Base-by-base conservation (phyloP, 2,329 filamentous ascomycete species). In the Berkeleyomyces basicola region DNA sequence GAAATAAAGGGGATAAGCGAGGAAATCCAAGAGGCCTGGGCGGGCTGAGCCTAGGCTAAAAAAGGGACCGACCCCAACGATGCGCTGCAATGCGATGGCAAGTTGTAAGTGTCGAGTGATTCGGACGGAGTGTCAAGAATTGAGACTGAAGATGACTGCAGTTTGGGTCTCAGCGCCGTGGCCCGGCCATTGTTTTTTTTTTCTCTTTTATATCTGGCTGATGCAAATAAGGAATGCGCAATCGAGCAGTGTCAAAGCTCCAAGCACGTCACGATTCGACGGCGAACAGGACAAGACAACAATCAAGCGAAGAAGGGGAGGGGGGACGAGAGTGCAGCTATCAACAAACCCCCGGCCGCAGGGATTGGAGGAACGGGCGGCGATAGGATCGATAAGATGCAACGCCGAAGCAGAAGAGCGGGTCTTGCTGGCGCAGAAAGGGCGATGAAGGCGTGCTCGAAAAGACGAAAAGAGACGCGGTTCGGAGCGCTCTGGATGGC, bases 1-100 rank as follows among this genome's bases (percentile, higher is more conserved):
- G 33, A 39, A 55, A 55, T 55, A 55, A 37, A 55, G 51, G 51
- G 51, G 51, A 55, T 10, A 55, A 55, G 51, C 51, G 51, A 55
- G 51, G 9, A 39, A 55, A 16, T 37, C 4, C 57, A 23, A 74
- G 61, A 72, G 72, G 65, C 78, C 76, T 66, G 77, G 75, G 64
- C 81, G 78, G 64, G 43, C 43, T 46, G 43, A 46, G 36, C 36
- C 36, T 55, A 55, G 33, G 11, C 31, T 55, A 7, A 7, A 37
- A 55, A 37, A 36, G 36, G 33, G 36, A 55, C 14, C 51, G 33
- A 39, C 33, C 9, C 33, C 33, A 55, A 39, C 11, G n/a, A 3
- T 37, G 39, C 5, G 51, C 14, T 46, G 23, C 23, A 23, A 23
- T 23, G 43, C 3, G 43, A 9, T 43, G 23, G 23, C 23, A 23